Evolutionary conservation across 768 basidiomycete genomes (phyloP), one percentile per base, ranked within the genome.

Genomic region (Russula griseocarnosa): DNA sequence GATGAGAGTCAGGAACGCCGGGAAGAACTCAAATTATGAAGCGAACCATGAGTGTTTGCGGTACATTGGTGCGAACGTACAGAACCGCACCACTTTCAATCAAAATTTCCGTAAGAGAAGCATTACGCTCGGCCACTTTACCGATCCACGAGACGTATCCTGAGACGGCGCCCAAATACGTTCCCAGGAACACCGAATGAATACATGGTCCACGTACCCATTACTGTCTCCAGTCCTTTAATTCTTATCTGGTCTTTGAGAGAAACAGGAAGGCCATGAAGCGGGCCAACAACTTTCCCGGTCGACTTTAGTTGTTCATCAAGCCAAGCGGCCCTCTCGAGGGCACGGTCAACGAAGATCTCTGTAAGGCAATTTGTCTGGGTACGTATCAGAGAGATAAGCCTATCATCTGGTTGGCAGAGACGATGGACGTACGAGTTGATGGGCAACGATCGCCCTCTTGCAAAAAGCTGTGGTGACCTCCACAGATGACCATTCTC

Each of bases 131-230:
- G 2, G 83, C 76, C 28, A 71, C 71, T 51, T 76, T 73, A 3
- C 82, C 84, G 34, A 85, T 76, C 79, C 82, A 81, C 14, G 80
- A 77, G 22, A 78, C 83, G 63, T 84, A 86, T 10, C 84, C 83
- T 78, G 34, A 10, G 20, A 52, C 62, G 38, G 38, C 38, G 49
- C 60, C 50, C 22, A 53, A 58, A 34, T 73, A 24, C 16, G 46
- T 49, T 26, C 20, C 36, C 44, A 16, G 44, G 3, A 34, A 32
- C 5, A 24, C n/a, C 38, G 24, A 11, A 36, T 3, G 44, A 8
- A 14, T 32, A 49, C 72, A 73, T 71, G 70, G 34, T 24, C 9
- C 24, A 59, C 74, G 14, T 66, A 79, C 80, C 82, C 81, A 84
- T 83, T 67, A 76, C 78, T 59, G 84, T 85, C 68, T 87, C 85